These are phyloP conservation scores for Hylodesmum podocarpum DNA, from an alignment of 306 rosid genomes.

Conservation along the genomic window DNA sequence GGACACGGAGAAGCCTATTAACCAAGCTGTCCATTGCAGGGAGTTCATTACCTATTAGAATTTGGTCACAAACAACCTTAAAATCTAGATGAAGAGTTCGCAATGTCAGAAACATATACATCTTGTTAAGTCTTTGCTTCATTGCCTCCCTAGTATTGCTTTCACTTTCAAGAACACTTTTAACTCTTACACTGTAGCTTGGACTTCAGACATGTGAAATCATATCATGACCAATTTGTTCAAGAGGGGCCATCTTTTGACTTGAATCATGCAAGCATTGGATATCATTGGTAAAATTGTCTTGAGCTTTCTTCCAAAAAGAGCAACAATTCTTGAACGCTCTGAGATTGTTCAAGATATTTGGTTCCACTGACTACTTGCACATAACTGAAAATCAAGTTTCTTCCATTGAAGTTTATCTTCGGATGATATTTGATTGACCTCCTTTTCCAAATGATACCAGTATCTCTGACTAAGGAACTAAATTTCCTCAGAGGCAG, in stretches of 20 bases:
- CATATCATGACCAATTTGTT: background rate
- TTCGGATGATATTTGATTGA: background rate
- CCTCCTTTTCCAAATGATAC: too few species aligned
- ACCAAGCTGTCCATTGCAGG: background rate
- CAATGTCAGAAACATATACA: background rate
- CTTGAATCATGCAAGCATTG: background rate
- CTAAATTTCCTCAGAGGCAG: too few species aligned
- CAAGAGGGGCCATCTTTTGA: background rate
- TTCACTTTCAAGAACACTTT: background rate
- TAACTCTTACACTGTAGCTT: background rate
- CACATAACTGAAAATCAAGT: background rate
- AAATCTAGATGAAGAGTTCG: background rate
- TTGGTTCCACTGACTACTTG: background rate
- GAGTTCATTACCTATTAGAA: background rate
- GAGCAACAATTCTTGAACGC: background rate
- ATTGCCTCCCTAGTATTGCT: background rate
- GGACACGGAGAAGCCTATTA: background rate
- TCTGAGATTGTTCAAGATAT: background rate
- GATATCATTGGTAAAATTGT: background rate
- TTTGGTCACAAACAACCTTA: background rate
- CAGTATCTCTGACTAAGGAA: too few species aligned
- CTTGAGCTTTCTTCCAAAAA: background rate
- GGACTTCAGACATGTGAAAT: too few species aligned
- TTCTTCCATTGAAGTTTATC: background rate
- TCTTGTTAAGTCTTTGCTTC: background rate